Conservation (phyloP, 1,284 basidiomycete genomes). For the Lentinula novae-zelandiae region DNA sequence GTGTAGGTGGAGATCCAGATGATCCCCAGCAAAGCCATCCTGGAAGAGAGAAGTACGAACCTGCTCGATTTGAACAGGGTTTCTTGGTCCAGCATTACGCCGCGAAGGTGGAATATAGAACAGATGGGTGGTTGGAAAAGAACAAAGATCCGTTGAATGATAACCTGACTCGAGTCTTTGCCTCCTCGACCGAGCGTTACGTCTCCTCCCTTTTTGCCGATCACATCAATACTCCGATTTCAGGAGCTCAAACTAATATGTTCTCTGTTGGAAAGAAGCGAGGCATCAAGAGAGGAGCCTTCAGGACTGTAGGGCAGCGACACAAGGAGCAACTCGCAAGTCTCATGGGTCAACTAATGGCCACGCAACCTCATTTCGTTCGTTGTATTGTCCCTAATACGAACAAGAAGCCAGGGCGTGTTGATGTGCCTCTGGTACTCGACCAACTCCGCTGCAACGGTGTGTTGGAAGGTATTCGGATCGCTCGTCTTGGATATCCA, state of each 20-base stretch:
- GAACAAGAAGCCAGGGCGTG: constrained; percentile 87
- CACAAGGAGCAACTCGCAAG: constrained; percentile 96
- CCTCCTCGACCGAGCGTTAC: constrained; percentile 80
- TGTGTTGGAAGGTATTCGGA: constrained; percentile 98
- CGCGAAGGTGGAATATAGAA: constrained; percentile 94
- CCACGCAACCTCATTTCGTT: constrained; percentile 98
- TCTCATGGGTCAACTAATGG: constrained; percentile 88
- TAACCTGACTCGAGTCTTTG: constrained; percentile 88
- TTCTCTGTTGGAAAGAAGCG: constrained; percentile 70
- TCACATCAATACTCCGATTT: constrained; percentile 51
- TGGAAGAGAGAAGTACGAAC: constrained; percentile 81
- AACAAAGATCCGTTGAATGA: constrained; percentile 99
- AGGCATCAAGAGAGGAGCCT: constrained; percentile 90
- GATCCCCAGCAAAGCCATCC: constrained; percentile 47
- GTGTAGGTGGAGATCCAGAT: constrained; percentile 43
- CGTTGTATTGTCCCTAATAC: constrained; percentile 97
- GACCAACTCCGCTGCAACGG: constrained; percentile 98
- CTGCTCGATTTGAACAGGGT: constrained; percentile 88
- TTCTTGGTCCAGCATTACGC: constrained; percentile 98
- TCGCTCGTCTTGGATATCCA: constrained; percentile 95
- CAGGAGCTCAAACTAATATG: constrained; percentile 36
- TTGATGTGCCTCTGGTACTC: constrained; percentile 93
- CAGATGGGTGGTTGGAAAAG: constrained; percentile 98
- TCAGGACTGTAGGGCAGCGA: constrained; percentile 92
- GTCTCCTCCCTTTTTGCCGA: constrained; percentile 86